Percentiles rank a stretch among this genome's conserved stretches.
phyloP scores from a whole-genome alignment of 306 rosid species.

The Castanea sativa region DNA sequence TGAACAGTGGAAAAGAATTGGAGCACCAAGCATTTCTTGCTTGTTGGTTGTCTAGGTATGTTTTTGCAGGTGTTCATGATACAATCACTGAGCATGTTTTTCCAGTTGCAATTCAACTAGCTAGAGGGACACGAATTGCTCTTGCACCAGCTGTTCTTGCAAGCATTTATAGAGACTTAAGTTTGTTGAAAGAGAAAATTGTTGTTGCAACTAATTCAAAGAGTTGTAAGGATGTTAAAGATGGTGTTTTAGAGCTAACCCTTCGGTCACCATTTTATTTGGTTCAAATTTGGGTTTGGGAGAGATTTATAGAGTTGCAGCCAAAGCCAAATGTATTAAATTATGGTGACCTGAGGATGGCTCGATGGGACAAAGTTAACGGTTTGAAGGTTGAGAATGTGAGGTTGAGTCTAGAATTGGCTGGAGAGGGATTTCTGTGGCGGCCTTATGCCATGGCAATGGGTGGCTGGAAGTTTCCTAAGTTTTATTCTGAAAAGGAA shows the following conservation, averaged over 20 bases:
- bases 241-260: not conserved
- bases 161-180: conserved; percentile 9
- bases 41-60: not conserved
- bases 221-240: not conserved
- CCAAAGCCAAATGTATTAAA: not conserved
- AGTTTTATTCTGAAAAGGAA: too few species aligned
- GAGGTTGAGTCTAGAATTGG: conserved; percentile 8
- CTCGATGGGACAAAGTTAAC: conserved; percentile 18
- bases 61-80: not conserved
- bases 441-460: conserved; percentile 29
- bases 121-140: conserved; percentile 14
- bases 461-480: too few species aligned
- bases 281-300: conserved; percentile 56
- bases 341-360: conserved; percentile 15
- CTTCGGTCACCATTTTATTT: conserved; percentile 43
- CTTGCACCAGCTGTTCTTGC: conserved; percentile 10
- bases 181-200: not conserved
- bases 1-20: not conserved
- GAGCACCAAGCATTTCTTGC: not conserved
- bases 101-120: conserved; percentile 7
- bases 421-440: conserved; percentile 35
- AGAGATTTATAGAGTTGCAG: conserved; percentile 36
- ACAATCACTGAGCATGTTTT: too few species aligned
- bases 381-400: not conserved
- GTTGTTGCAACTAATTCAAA: not conserved